These are phyloP conservation scores for Tetragonia tetragonoides DNA, from an alignment of 148 eudicot genomes.

Conservation along the genomic window DNA sequence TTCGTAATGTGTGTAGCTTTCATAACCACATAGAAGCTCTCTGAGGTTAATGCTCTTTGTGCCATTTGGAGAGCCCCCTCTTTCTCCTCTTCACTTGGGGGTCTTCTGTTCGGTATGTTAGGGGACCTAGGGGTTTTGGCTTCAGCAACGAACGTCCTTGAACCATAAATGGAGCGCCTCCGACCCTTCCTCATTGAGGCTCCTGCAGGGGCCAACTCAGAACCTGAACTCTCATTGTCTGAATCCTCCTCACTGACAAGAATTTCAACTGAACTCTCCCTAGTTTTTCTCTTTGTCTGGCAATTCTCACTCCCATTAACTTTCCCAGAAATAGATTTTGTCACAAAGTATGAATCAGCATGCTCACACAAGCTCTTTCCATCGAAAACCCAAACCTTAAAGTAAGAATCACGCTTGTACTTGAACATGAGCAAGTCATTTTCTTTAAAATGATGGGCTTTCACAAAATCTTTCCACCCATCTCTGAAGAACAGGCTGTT, in stretches of 20 bases:
- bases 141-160: not conserved
- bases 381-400: slow-evolving; percentile 24
- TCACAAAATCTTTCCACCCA: slow-evolving; percentile 32
- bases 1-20: slow-evolving; percentile 7
- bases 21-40: slow-evolving; percentile 18
- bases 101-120: not conserved
- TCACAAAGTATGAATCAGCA: slow-evolving; percentile 31
- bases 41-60: not conserved
- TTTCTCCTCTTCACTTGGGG: slow-evolving; percentile 10
- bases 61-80: slow-evolving; percentile 11
- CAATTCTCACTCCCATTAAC: not conserved
- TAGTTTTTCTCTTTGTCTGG: slow-evolving; percentile 9
- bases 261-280: slow-evolving; percentile 8
- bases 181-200: slow-evolving; percentile 15
- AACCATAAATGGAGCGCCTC: slow-evolving; percentile 1
- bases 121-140: not conserved
- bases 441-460: slow-evolving; percentile 24
- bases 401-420: slow-evolving; percentile 27
- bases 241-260: slow-evolving; percentile 1
- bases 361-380: slow-evolving; percentile 25
- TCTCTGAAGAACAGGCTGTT: slow-evolving; percentile 13
- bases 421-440: slow-evolving; percentile 30
- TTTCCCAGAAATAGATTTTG: slow-evolving; percentile 3
- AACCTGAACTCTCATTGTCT: slow-evolving; percentile 6
- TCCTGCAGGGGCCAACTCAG: slow-evolving; percentile 3